Evolutionary conservation across 352 stramenopile species (phyloP).

Genomic region (Pythium volutum): DNA sequence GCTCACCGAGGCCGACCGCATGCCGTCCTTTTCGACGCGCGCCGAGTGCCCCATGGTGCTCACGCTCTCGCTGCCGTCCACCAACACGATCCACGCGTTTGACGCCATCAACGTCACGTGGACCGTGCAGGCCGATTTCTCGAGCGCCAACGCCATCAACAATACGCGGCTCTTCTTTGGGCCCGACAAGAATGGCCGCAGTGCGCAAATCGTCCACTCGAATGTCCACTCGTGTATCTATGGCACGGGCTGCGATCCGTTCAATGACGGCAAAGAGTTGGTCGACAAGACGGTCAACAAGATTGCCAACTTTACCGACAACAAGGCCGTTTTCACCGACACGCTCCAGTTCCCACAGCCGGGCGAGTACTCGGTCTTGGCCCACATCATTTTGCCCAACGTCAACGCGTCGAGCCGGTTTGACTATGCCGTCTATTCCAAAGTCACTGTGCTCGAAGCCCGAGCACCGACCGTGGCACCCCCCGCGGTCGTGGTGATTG

Average conservation of each 20-base stretch:
- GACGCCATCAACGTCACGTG: slow-evolving; percentile 24
- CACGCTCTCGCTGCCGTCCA: slow-evolving; percentile 13
- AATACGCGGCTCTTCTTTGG: slow-evolving; percentile 25
- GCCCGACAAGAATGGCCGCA: slow-evolving; percentile 13
- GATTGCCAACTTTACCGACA: slow-evolving; percentile 28
- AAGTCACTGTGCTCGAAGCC: slow-evolving; percentile 14
- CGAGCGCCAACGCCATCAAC: slow-evolving; percentile 20
- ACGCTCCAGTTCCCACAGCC: slow-evolving; percentile 20
- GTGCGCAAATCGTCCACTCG: slow-evolving; percentile 32
- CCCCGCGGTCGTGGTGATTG: not conserved
- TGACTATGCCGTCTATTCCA: slow-evolving; percentile 29
- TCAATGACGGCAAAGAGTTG: slow-evolving; percentile 28
- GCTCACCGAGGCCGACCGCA: slow-evolving; percentile 24
- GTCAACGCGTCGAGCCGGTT: slow-evolving; percentile 24
- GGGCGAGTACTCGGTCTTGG: slow-evolving; percentile 32
- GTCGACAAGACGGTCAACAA: slow-evolving; percentile 31
- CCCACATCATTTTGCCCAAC: slow-evolving; percentile 28
- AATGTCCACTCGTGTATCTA: slow-evolving; percentile 32
- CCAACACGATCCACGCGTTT: slow-evolving; percentile 16
- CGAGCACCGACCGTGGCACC: slow-evolving; percentile 1
- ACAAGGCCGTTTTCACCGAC: slow-evolving; percentile 23
- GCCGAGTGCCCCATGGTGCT: slow-evolving; percentile 24
- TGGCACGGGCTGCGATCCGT: slow-evolving; percentile 31
- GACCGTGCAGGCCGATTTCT: slow-evolving; percentile 25
- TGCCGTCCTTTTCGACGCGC: slow-evolving; percentile 5